Evolutionary conservation across 129 eudicot genomes (phyloP).

Genomic region (Silybum marianum): DNA sequence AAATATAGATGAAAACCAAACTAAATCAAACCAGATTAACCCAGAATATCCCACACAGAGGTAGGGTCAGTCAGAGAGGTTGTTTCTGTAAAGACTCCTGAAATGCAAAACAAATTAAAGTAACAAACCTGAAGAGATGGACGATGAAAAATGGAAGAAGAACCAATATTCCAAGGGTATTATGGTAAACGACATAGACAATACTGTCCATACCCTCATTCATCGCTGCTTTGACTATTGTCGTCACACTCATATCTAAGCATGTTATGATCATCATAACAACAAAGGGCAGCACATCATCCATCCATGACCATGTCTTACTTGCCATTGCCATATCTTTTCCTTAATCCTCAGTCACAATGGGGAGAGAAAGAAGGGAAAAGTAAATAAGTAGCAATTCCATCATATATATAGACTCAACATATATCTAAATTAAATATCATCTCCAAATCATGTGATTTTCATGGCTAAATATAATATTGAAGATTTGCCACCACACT

Average conservation of each 20-base stretch:
- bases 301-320: conserved; percentile 16
- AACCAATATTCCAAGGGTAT: conserved; percentile 34
- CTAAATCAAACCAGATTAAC: no score
- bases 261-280: conserved; percentile 32
- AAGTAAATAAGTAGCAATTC: background rate
- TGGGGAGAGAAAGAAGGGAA: background rate
- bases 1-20: background rate
- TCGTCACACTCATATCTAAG: conserved; percentile 20
- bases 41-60: background rate
- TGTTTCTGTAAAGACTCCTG: background rate
- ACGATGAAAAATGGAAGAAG: conserved; percentile 47
- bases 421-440: background rate
- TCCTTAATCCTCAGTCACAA: background rate
- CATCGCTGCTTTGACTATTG: conserved; percentile 43
- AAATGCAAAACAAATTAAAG: background rate
- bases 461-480: background rate
- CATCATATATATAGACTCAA: background rate
- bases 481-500: no score
- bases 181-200: conserved; percentile 33
- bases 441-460: background rate
- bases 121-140: conserved; percentile 27
- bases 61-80: background rate
- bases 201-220: conserved; percentile 36
- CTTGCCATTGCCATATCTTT: conserved; percentile 3
- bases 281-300: conserved; percentile 30